Evolutionary conservation across 345 rosid species (phyloP).

Genomic region (Noccaea bulbosa): DNA sequence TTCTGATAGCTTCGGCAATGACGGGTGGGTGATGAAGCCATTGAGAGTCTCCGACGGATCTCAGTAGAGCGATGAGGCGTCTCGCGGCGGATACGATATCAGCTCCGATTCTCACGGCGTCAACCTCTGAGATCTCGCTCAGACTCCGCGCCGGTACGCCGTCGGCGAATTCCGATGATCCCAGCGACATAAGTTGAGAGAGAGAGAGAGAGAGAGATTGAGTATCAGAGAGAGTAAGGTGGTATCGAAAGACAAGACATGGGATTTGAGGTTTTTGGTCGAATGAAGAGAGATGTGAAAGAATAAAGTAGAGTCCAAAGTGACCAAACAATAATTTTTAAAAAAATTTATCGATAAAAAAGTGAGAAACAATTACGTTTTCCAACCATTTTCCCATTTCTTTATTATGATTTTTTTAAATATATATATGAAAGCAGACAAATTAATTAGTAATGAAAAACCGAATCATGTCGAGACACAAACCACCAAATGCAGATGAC

Average conservation of each 20-base stretch:
- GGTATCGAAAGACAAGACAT: conserved; percentile 30
- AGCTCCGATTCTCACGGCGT: conserved; percentile 52
- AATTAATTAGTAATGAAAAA: background rate
- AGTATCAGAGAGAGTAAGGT: conserved; percentile 27
- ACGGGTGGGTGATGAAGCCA: conserved; percentile 71
- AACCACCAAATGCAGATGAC: conserved; percentile 35
- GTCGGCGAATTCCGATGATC: conserved; percentile 35
- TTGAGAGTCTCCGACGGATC: conserved; percentile 56
- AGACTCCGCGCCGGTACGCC: conserved; percentile 53
- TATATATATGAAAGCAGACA: background rate
- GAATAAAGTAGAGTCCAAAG: conserved; percentile 40
- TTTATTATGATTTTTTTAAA: too few species aligned
- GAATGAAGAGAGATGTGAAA: conserved; percentile 37
- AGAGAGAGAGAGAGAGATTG: background rate
- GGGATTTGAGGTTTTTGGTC: conserved; percentile 35
- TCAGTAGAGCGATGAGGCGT: conserved; percentile 61
- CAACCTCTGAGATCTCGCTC: conserved; percentile 64
- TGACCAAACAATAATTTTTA: conserved; percentile 7
- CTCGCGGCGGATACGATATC: conserved; percentile 80
- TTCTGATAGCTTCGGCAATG: conserved; percentile 69
- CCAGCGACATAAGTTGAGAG: conserved; percentile 37
- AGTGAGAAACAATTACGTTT: background rate
- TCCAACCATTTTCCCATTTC: background rate
- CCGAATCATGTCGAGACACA: conserved; percentile 34
- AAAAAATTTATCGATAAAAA: background rate